Base-by-base conservation (phyloP, 345 rosid genomes). In the Mercurialis annua region DNA sequence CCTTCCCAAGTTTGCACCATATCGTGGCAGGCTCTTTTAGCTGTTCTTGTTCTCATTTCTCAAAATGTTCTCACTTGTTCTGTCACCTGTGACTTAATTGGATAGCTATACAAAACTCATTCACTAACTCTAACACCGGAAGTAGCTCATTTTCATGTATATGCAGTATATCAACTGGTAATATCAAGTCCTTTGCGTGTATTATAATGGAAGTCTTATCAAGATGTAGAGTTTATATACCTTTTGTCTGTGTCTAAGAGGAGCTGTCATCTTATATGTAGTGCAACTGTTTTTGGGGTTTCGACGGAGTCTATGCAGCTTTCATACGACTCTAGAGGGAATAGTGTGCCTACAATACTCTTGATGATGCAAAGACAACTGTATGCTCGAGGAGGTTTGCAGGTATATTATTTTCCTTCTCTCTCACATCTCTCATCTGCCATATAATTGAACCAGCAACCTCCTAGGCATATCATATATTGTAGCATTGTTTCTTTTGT, bases 241-340 rank as follows among this genome's bases (percentile, higher is more conserved):
- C 42, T 56, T 34, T 21, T 42, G 15, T 21, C 47, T 44, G 24
- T 27, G 10, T 59, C 38, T 48, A 7, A 27, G 57, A 30, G 62
- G 24, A 15, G 73, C 6, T 21, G 50, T 55, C 23, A 16, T 38
- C n/a, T 73, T 23, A 44, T 66, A 51, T 82, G 85, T 80, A 94
- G 99, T 83, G 86, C 92, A 31, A 89, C 76, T 69, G 99, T 92
- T 58, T 95, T 95, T 64, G 98, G 99, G 5, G 99, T 94, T 61
- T 94, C 99, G 0, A 91, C 99, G 0, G 92, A 95, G 72, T 91
- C 98, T 64, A 89, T 92, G 99, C 99, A 95, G 71, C 87, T 95
- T 55, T 92, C 98, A 62, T 90, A 79, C 49, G 99, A 95, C 69
- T 75, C 93, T 5, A 85, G 97, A 77, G 97, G 99, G 60, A 95